Evolutionary conservation across 2,329 filamentous ascomycete genomes (phyloP).

Genomic region (Cladorrhinum sp.): DNA sequence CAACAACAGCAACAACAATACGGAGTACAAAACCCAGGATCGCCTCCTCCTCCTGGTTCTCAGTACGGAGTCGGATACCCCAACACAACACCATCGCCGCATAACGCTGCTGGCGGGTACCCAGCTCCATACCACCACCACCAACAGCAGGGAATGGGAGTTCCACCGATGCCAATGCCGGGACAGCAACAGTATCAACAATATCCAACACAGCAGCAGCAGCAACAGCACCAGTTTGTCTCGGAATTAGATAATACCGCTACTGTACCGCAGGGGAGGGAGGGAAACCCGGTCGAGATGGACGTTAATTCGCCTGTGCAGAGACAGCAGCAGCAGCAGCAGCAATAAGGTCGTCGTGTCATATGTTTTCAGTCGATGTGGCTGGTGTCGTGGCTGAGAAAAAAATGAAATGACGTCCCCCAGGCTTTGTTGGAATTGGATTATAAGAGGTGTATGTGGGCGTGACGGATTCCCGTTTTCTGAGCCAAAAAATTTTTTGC

Average conservation of each 20-base stretch:
- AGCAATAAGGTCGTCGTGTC: no score
- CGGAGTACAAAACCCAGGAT: not conserved
- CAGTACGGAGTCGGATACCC: conserved; percentile 10
- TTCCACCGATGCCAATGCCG: not conserved
- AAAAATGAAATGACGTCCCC: not conserved
- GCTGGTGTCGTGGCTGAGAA: not conserved
- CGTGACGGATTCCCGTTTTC: no score
- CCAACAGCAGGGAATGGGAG: not conserved
- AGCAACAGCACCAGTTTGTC: not conserved
- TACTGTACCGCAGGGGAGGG: conserved; percentile 6
- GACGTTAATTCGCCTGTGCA: conserved; percentile 2
- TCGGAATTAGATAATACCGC: conserved; percentile 13
- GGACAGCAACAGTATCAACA: not conserved
- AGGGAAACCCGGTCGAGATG: conserved; percentile 22
- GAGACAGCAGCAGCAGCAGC: not conserved
- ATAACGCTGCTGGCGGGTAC: not conserved
- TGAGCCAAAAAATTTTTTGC: no score
- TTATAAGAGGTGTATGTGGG: no score
- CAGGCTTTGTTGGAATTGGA: no score
- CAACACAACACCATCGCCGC: not conserved
- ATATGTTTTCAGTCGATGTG: no score
- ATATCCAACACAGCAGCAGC: conserved; percentile 3
- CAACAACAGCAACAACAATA: conserved; percentile 5
- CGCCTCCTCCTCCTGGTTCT: not conserved
- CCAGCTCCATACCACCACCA: not conserved